Base-by-base conservation (phyloP, 192 early-diverging fungal genomes). In the Thamnidium elegans region DNA sequence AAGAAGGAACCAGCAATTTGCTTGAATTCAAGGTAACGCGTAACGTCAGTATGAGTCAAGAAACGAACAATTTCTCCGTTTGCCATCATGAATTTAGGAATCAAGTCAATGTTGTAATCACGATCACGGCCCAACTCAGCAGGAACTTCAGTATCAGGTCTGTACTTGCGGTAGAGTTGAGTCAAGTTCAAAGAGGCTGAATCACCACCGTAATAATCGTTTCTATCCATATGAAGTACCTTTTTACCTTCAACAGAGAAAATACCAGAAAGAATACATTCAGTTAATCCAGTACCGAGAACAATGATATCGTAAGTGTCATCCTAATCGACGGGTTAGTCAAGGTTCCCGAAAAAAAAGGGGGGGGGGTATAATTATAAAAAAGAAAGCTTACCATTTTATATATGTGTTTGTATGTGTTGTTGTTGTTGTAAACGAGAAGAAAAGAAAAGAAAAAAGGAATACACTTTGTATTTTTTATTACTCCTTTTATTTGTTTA, bases 51-150 rank as follows among this genome's bases (percentile, higher is more conserved):
- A 81, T 99, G 94, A 69, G 91, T 91, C 51, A 99, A 86, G 58
- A 99, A 95, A 70, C 90, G 91, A 66, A 98, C 91, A 68, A 99
- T 92, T 74, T 96, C 96, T 55, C 97, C 98, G 58, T 91, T 94
- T 30, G 93, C 94, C 96, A 99, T 98, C 81, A 97, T 92, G 79
- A 99, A 99, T 84, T 99, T 99, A 65, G 98, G 98, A 55, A 99
- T 96, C 73, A 98, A 79, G 78, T 99, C 98, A 55, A 99, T 87
- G 79, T 93, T 94, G 80, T 90, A 99, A 81, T 98, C 96, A 62
- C 95, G 87, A 72, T 87, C 86, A 50, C 80, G 80, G 11, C 91
- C 91, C 17, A 91, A 73, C 26, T 60, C 52, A 13, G 69, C 63
- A 14, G 90, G 82, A 43, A 83, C 70, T 17, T 65, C 55, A 20